These are phyloP conservation scores for Lipomyces yamadae DNA, from an alignment of 805 yeast species.

Conservation along the genomic window DNA sequence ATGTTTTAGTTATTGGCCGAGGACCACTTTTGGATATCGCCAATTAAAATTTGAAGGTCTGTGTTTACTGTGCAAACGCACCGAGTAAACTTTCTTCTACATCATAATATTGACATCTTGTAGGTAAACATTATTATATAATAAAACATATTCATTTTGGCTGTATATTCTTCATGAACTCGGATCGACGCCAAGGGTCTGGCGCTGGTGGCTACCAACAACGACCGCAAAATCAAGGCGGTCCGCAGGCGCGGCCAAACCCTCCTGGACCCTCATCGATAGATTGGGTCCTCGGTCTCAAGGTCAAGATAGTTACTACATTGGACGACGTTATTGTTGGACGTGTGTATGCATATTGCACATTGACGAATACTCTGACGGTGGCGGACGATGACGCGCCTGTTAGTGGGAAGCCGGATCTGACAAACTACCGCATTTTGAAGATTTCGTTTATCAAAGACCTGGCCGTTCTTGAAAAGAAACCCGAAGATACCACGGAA, in stretches of 20 bases:
- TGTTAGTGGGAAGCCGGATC: slow-evolving; percentile 32
- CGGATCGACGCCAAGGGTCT: slow-evolving; percentile 6
- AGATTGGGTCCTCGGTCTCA: slow-evolving; percentile 39
- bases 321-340: slow-evolving; percentile 66
- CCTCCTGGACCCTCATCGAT: slow-evolving; percentile 6
- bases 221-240: slow-evolving; percentile 4
- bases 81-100: too few species aligned
- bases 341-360: slow-evolving; percentile 63
- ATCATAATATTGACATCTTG: too few species aligned
- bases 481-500: slow-evolving; percentile 28
- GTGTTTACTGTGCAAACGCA: neutral
- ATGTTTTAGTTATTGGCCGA: slow-evolving; percentile 1
- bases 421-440: slow-evolving; percentile 54
- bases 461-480: slow-evolving; percentile 54
- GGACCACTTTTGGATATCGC: neutral
- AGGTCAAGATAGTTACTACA: slow-evolving; percentile 65
- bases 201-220: slow-evolving; percentile 8
- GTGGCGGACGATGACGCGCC: slow-evolving; percentile 42
- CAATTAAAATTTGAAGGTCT: neutral
- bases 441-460: slow-evolving; percentile 63
- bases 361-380: slow-evolving; percentile 53
- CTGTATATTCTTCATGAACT: neutral
- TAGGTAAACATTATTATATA: neutral
- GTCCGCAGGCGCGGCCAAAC: slow-evolving; percentile 1
- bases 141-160: neutral